Base-by-base conservation (phyloP, 768 basidiomycete genomes). In the Grammothele lineata region DNA sequence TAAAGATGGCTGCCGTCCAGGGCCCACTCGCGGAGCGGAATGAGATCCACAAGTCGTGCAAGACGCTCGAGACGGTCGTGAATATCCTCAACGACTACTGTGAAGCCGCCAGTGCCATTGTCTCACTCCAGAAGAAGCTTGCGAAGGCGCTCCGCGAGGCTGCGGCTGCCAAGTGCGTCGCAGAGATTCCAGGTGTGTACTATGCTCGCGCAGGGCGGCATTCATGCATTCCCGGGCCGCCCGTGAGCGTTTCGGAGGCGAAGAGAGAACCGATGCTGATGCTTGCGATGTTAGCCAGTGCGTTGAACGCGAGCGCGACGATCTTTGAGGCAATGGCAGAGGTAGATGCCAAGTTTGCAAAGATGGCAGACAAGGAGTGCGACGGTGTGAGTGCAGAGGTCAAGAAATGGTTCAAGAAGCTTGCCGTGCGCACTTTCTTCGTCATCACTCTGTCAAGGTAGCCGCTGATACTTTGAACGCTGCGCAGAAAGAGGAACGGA, bases 341-440 rank as follows among this genome's bases (percentile, higher is more conserved):
- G 23, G 74, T 89, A 42, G 83, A 89, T 57, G 48, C 68, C 54
- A 91, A 86, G 68, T 89, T 87, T 63, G 76, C 78, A 34, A 90
- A 85, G 67, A 60, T 85, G 50, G 76, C 76, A 11, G 84, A 87
- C 55, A 88, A 80, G 66, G 87, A 91, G 53, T 87, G 80, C 49
- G 80, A 82, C 51, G 58, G 47, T 18, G 68, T 88, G 40, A 80
- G 78, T 53, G 63, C 69, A 24, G 87, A 89, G 53, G 80, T 88
- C 34, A 85, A 81, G 71, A 91, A 86, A 58, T 90, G 87, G 87
- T 83, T 90, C 72, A 89, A 86, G 77, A 88, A 83, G 63, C 74
- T 90, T 27, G 75, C 81, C 40, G 87, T 90, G 57, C 56, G 85
- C 32, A 27, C 33, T 4, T 8, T 14, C 17, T n/a, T 10, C 9